phyloP scores from a whole-genome alignment of 2,329 filamentous ascomycete species.

The Hortaea werneckii region DNA sequence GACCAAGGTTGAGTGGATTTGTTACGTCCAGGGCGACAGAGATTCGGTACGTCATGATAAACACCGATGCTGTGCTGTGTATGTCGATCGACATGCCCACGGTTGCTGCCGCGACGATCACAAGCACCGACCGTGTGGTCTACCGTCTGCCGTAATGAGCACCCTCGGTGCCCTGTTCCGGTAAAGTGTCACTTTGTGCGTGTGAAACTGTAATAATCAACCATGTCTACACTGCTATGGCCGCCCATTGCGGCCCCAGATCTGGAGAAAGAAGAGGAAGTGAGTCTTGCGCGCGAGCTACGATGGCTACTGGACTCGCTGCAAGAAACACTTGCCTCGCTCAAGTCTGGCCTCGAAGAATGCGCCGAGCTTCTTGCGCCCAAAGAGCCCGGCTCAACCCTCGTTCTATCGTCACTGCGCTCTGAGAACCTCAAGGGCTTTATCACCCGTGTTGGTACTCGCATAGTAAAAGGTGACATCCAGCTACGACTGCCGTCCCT shows the following conservation, averaged over 20 bases:
- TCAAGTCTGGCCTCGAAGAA: slow-evolving; percentile 69
- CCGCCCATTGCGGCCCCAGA: slow-evolving; percentile 44
- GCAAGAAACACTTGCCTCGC: slow-evolving; percentile 49
- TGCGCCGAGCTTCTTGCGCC: slow-evolving; percentile 81
- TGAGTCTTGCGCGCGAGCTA: slow-evolving; percentile 47
- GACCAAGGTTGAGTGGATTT: too few species aligned
- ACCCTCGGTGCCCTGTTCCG: too few species aligned
- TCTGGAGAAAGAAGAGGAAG: slow-evolving; percentile 43
- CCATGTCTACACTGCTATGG: slow-evolving; percentile 53
- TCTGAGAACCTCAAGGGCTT: slow-evolving; percentile 89
- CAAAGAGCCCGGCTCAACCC: slow-evolving; percentile 72
- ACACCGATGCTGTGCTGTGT: too few species aligned
- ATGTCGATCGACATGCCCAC: too few species aligned
- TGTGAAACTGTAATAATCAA: too few species aligned
- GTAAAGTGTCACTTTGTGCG: too few species aligned
- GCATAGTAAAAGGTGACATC: slow-evolving; percentile 78
- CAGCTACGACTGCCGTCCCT: slow-evolving; percentile 66
- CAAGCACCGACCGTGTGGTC: too few species aligned
- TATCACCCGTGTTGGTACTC: slow-evolving; percentile 80
- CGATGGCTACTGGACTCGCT: slow-evolving; percentile 54
- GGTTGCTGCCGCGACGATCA: too few species aligned
- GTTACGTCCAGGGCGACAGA: too few species aligned
- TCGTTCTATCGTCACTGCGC: slow-evolving; percentile 77
- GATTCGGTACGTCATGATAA: too few species aligned
- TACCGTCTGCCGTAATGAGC: too few species aligned